Base-by-base conservation (phyloP, 768 basidiomycete genomes). In the Russula sp. region DNA sequence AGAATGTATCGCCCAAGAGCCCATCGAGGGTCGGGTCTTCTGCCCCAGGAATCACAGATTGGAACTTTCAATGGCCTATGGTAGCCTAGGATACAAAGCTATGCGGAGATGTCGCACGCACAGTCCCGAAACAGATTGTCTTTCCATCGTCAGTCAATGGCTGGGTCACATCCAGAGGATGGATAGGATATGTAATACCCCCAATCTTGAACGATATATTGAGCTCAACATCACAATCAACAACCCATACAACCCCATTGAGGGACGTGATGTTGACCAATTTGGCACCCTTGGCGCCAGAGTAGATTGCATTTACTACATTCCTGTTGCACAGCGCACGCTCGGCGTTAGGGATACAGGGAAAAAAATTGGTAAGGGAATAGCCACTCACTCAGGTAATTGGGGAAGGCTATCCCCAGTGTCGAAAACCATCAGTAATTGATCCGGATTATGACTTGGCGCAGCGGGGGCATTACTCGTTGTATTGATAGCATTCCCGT, bases 1-100 rank as follows among this genome's bases (percentile, higher is more conserved):
- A 73, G 74, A 88, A 88, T 16, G 83, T 80, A 85, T 89, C 89
- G 62, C 88, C 88, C 42, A 90, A 77, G 51, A 90, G 80, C 74
- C 85, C 80, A 69, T 89, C 87, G 65, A 78, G 87, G 28, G 73
- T 78, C 38, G 80, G 76, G 46, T 79, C 80, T 50, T 75, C 70
- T 42, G 81, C 76, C 87, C 88, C 58, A 61, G 79, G 79, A 3
- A 81, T 79, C 42, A 82, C 79, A 10, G 87, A 85, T 69, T 90
- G 88, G 75, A 87, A 89, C 88, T 89, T 89, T 62, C 20, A 57
- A 50, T 48, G 2, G 5, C 38, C 42, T 28, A 20, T 14, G 16
- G 53, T 38, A 60, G 63, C 28, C 2, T 16, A 30, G 5, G n/a
- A 36, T 26, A 55, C 11, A 28, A 10, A 28, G 13, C 16, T 40